Base-by-base conservation (phyloP, 2,329 filamentous ascomycete species). In the Furcasterigmium furcatum region DNA sequence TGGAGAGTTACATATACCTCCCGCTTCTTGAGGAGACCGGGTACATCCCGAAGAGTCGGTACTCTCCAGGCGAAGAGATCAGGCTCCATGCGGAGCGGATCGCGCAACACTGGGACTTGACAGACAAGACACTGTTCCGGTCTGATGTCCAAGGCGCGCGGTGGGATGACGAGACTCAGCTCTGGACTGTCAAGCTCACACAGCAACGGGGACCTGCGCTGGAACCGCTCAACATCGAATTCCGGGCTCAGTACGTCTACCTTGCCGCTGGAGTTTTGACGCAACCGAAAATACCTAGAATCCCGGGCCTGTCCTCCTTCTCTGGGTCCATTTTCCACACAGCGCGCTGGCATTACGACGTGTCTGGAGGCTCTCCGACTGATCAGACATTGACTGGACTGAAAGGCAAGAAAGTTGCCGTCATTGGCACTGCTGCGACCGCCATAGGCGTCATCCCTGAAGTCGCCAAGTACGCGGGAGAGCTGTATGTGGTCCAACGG, bases 401-500 rank as follows among this genome's bases (percentile, higher is more conserved):
- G 2, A 60, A 69, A 18, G 70, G 64, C 12, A 72, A 73, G 58
- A 56, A 60, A 3, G 72, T 79, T 2, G 76, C 66, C 4, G 62
- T 79, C 41, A 60, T 79, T 25, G 76, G 75, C 19, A 78, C 74
- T 0, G 75, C 72, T 0, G 72, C 74, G 1, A 77, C 73, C 0
- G 70, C 67, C 1, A 61, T 78, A 3, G 71, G 74, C 48, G 65
- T 63, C 2, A 55, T 76, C 0, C 72, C 75, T 0, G 55, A 63
- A 16, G 55, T 80, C 1, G 73, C 70, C 2, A 63, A 70, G 39
- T 74, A 65, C 46, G 70, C 74, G 0, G 70, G 74, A 40, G 62
- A 79, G 32, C 55, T 81, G 3, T 77, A 71, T 49, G 75, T 82
- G n/a, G 70, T 82, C 54, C 77, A 82, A 55, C 71, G 78, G 3